Evolutionary conservation across 2,329 filamentous ascomycete genomes (phyloP), one percentile per base, ranked within the genome.

Genomic region (Penicillium sp.): DNA sequence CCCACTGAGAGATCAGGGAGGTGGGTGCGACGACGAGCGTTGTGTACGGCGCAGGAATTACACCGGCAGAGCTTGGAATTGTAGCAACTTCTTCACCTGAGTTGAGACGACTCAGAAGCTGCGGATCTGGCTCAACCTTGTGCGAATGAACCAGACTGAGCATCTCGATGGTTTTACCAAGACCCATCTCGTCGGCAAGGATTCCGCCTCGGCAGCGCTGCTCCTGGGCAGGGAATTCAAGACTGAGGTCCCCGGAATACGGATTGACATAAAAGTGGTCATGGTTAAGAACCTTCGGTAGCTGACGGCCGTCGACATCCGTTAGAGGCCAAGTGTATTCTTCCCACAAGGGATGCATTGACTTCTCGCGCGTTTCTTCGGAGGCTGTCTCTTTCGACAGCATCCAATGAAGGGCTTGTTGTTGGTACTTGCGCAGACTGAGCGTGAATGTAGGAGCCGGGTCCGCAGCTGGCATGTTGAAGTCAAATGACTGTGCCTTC

Each of bases 121-220:
- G 58, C 11, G 64, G 55, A 14, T 62, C 59, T 13, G 69, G 64
- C 18, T 85, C 77, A 3, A 83, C 85, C 54, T 81, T 83, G 66
- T 97, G 88, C 0, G 88, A 82, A 66, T 99, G 93, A 4, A 99
- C 81, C 41, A 99, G 75, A 70, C 89, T 93, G 54, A 99, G 81
- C 90, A 99, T 97, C 65, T 99, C 92, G 45, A 99, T 97, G 0
- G 93, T 99, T 74, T 99, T 99, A 29, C 93, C 93, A 2, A 99
- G 77, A 39, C 93, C 93, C 93, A 99, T 99, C 71, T 97, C 79
- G 63, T 99, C 93, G 8, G 93, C 93, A 35, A 99, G 75, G 49
- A 99, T 88, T 5, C 93, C 93, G 37, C 93, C 93, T 0, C 95
- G 76, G 59, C 93, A 99, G 65, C 95, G 89, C 64, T 97, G 93